phyloP scores from a whole-genome alignment of 306 rosid genomes.

The Hylodesmum podocarpum region DNA sequence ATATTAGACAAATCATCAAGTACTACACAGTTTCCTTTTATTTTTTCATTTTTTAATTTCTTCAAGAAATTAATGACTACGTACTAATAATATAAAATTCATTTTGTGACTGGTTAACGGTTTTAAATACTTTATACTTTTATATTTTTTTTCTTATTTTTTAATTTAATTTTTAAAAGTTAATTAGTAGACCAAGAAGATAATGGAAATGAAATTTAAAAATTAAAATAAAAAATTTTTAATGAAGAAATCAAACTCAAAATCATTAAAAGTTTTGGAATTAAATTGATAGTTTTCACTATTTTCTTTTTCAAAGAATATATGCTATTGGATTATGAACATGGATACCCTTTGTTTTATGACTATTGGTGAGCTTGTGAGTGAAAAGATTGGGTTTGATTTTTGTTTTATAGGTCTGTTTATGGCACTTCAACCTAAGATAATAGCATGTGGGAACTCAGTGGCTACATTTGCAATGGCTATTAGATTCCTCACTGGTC shows the following conservation, averaged over 20 bases:
- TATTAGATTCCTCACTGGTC: slow-evolving; percentile 82
- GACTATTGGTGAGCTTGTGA: not conserved
- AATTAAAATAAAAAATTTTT: no score
- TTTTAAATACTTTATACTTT: no score
- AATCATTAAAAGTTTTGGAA: no score
- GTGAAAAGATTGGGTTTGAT: not conserved
- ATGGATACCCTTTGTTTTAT: not conserved
- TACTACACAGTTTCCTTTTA: not conserved
- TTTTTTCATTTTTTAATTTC: not conserved
- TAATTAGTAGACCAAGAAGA: no score
- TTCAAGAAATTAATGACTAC: no score
- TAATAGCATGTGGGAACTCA: slow-evolving; percentile 95
- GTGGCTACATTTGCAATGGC: slow-evolving; percentile 92
- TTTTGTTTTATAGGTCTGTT: slow-evolving; percentile 60
- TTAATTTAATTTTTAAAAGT: no score
- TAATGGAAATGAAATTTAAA: no score
- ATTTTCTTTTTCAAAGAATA: not conserved
- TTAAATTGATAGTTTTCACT: no score
- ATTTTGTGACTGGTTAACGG: no score
- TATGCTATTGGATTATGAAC: not conserved
- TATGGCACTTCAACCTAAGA: slow-evolving; percentile 97
- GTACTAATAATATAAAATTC: no score
- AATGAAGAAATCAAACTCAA: no score
- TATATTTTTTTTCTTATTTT: no score
- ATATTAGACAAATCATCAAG: not conserved